Evolutionary conservation across 495 filamentous ascomycete species (phyloP), one percentile per base, ranked within the genome.

Genomic region (Hypomontagnella monticulosa): DNA sequence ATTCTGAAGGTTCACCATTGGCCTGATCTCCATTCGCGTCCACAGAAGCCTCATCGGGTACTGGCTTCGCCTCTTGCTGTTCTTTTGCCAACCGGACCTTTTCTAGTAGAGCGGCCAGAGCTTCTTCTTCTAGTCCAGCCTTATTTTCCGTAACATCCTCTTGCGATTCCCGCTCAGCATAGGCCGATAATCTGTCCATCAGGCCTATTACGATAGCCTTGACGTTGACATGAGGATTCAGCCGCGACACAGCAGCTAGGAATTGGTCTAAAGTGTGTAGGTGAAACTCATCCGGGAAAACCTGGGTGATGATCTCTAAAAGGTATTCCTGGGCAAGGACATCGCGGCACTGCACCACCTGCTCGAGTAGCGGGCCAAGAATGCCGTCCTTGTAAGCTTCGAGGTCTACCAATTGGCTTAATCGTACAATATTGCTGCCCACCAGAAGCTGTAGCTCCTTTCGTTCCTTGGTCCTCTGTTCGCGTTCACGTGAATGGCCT

Each of bases 261-360:
- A 99, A 88, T 71, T 96, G 89, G 71, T 99, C 96, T 11, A 99
- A 84, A 0, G 95, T 98, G 72, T 98, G 93, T 10, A 99, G 86
- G 73, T 99, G 95, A 73, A 92, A 99, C 75, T 99, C 95, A 79
- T 99, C 95, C 1, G 95, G 96, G 79, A 99, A 99, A 42, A 99
- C 95, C 77, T 99, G 96, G 2, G 96, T 99, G 64, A 99, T 94
- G 61, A 99, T 96, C 67, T 99, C 95, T 38, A 98, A 81, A 14
- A 99, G 84, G 81, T 99, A 99, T 75, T 99, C 95, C 76, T 99
- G 95, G 23, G 95, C 95, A 61, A 99, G 76, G 4, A 99, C 93
- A 83, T 99, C 95, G 37, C 95, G 88, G 73, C 95, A 99, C 74
- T 98, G 94, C 33, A 99, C 95, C 51, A 99, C 93, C 76, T 99